phyloP scores from a whole-genome alignment of 805 yeast species.

The Monosporozyma servazzii region DNA sequence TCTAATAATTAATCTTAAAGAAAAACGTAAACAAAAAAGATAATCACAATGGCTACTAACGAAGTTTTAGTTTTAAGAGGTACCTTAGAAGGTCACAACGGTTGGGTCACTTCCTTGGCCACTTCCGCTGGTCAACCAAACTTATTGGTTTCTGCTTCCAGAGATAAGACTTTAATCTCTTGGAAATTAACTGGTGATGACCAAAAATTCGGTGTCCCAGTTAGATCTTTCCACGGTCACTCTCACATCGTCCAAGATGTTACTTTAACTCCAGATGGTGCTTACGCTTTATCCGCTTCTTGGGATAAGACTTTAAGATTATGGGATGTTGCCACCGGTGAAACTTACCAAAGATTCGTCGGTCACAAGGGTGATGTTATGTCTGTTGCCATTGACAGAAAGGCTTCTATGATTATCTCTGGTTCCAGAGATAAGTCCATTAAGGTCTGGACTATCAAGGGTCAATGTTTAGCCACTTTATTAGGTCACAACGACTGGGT shows the following conservation, averaged over 20 bases:
- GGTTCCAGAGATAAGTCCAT: conserved; percentile 99
- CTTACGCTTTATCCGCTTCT: conserved; percentile 95
- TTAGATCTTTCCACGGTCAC: conserved; percentile 96
- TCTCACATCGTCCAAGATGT: conserved; percentile 98
- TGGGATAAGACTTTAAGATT: conserved; percentile 99
- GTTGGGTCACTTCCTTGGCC: conserved; percentile 98
- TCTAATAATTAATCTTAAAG: background rate
- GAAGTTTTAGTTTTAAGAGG: conserved; percentile 99
- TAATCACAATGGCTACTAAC: conserved; percentile 50
- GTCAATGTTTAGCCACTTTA: conserved; percentile 91
- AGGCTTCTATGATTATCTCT: conserved; percentile 96
- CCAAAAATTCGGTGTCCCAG: conserved; percentile 95
- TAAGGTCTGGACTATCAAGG: conserved; percentile 98
- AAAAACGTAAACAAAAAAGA: conserved; percentile 6
- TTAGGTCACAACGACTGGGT: conserved; percentile 99
- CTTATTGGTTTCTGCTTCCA: conserved; percentile 93
- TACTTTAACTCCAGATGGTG: conserved; percentile 95
- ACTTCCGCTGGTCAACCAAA: conserved; percentile 98
- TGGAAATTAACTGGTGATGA: conserved; percentile 97
- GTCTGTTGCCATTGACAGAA: conserved; percentile 92
- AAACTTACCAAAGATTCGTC: conserved; percentile 85
- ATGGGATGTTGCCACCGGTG: conserved; percentile 95
- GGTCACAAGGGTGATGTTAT: conserved; percentile 98
- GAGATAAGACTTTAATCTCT: conserved; percentile 97
- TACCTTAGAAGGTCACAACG: conserved; percentile 94